Conservation (phyloP, 169 alveolate species). For the Toxoplasma gondii region DNA sequence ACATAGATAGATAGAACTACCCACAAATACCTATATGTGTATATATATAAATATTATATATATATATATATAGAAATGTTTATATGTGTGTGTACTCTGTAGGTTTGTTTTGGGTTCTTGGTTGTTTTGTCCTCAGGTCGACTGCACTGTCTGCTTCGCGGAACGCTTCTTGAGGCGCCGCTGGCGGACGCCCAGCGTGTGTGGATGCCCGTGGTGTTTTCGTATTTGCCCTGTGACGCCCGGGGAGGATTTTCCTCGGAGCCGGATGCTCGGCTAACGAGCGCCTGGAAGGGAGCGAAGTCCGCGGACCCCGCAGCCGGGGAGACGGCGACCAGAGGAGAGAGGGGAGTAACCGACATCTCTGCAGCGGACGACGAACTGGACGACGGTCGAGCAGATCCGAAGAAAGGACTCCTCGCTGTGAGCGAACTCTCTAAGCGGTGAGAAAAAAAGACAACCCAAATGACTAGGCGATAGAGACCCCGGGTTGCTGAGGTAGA, state of each 20-base stretch:
- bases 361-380: background rate
- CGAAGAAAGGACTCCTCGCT: background rate
- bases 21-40: background rate
- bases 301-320: background rate
- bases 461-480: too few relatives aligned
- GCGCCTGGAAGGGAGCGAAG: constrained; percentile 5
- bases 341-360: too few relatives aligned
- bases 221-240: constrained; percentile 50
- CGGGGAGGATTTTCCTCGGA: background rate
- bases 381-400: background rate
- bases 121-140: constrained; percentile 54
- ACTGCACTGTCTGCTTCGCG: constrained; percentile 69
- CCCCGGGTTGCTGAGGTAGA: too few relatives aligned
- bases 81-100: background rate
- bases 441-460: too few relatives aligned
- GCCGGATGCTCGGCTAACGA: background rate
- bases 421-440: background rate
- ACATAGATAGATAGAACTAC: too few relatives aligned
- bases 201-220: constrained; percentile 67
- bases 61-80: background rate
- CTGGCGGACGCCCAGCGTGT: constrained; percentile 45
- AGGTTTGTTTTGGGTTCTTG: background rate
- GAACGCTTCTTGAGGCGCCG: constrained; percentile 57
- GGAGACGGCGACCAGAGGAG: background rate
- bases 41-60: background rate